Evolutionary conservation across 352 stramenopile species (phyloP), one percentile per base, ranked within the genome.

Genomic region (Phytophthora sansomeana): DNA sequence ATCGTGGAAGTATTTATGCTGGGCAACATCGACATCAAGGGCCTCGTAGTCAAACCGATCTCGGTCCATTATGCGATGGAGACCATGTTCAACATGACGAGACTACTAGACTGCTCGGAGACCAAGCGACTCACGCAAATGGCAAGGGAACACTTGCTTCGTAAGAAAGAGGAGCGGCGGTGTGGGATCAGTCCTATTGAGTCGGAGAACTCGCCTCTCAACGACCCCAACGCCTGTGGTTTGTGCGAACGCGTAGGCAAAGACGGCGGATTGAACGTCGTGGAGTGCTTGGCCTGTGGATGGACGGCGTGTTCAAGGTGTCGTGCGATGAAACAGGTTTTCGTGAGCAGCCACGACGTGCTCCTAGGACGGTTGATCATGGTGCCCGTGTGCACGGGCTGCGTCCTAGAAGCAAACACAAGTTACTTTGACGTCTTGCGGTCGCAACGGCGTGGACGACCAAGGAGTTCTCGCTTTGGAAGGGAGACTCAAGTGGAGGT

Each of bases 81-180:
- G 16, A 67, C 67, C n/a, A 44, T 78, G 43, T 68, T 82, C 41
- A 60, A 59, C 24, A 62, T 83, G 42, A 67, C 68, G n/a, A 67
- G 63, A 9, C 17, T 74, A 17, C 56, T 82, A 19, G 69, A 81
- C 10, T 71, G 75, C 19, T 77, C 78, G 1, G 78, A 86, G 49
- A 75, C 75, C 43, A 86, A 83, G 63, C 54, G 75, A 7, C 49
- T 86, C 16, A 86, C 78, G 1, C 67, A 72, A 39, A 86, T 83
- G 78, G 55, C 80, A 14, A 63, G 70, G 8, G 46, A 67, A 29
- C 51, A 58, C 16, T 67, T 80, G 10, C 52, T 28, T 33, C 65
- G 46, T 6, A 69, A 58, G 51, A 56, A 66, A 16, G 36, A 52
- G 24, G 58, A 53, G 26, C 43, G 36, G 6, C 64, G 26, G 1